Conservation (phyloP, 148 eudicot species). For the Limonium bicolor region DNA sequence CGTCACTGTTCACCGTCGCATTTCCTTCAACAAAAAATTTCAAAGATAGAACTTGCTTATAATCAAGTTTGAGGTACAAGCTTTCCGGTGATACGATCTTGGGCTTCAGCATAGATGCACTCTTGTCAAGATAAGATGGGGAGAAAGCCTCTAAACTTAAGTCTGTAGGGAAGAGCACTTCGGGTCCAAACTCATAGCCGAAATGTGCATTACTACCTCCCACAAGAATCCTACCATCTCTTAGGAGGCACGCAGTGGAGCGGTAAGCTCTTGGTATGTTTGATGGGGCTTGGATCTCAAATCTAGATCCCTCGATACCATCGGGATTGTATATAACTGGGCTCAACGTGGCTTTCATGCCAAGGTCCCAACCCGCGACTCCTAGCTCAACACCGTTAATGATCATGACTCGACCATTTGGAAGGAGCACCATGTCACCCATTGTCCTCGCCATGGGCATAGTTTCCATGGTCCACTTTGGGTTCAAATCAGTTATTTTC, state of each 20-base stretch:
- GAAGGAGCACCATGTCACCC: slow-evolving; percentile 59
- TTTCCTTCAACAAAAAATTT: slow-evolving; percentile 14
- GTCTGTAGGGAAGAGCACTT: slow-evolving; percentile 50
- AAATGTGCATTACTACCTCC: slow-evolving; percentile 70
- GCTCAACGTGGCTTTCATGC: slow-evolving; percentile 31
- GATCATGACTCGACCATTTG: slow-evolving; percentile 40
- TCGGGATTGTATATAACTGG: slow-evolving; percentile 46
- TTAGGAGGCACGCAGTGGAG: slow-evolving; percentile 41
- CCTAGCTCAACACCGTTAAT: slow-evolving; percentile 57
- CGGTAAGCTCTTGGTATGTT: slow-evolving; percentile 56
- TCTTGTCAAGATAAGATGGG: slow-evolving; percentile 36
- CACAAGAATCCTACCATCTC: slow-evolving; percentile 59
- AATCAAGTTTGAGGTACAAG: slow-evolving; percentile 9
- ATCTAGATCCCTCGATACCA: slow-evolving; percentile 21
- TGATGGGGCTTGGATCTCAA: slow-evolving; percentile 33
- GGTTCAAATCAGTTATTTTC: slow-evolving; percentile 30
- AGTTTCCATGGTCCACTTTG: slow-evolving; percentile 42
- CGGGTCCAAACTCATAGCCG: slow-evolving; percentile 25
- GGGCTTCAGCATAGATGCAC: slow-evolving; percentile 17
- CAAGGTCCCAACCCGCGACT: slow-evolving; percentile 62
- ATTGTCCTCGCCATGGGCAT: slow-evolving; percentile 51
- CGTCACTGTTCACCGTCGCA: slow-evolving; percentile 1
- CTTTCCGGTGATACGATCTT: slow-evolving; percentile 20
- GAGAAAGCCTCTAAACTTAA: slow-evolving; percentile 49
- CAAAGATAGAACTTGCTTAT: slow-evolving; percentile 9